These are phyloP conservation scores for Infundibulicybe gibba DNA, from an alignment of 768 basidiomycete species.

Conservation along the genomic window DNA sequence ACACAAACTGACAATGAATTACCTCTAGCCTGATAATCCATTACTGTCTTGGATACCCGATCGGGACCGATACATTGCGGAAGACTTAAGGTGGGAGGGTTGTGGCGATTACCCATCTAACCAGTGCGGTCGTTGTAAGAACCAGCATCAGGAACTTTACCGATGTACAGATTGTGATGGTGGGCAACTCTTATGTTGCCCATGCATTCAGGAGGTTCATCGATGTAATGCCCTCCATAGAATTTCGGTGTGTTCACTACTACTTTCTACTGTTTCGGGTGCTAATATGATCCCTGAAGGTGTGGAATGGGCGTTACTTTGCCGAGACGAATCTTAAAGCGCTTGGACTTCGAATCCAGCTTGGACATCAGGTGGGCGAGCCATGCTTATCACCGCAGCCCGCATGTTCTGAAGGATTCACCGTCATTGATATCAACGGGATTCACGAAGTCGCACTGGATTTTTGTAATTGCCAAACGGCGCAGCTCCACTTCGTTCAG, in stretches of 20 bases:
- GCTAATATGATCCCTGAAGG: not conserved
- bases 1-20: no score
- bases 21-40: not conserved
- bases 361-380: constrained; percentile 2
- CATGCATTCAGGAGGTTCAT: not conserved
- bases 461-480: constrained; percentile 19
- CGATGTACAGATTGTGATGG: constrained; percentile 1
- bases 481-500: constrained; percentile 10
- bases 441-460: constrained; percentile 16
- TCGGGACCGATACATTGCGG: not conserved
- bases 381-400: not conserved
- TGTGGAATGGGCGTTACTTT: constrained; percentile 1
- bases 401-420: not conserved
- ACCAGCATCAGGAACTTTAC: not conserved
- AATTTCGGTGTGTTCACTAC: not conserved
- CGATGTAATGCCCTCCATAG: not conserved
- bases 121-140: not conserved
- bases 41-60: not conserved
- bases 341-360: not conserved
- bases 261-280: not conserved
- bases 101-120: not conserved
- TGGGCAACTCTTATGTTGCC: constrained; percentile 3
- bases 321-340: not conserved
- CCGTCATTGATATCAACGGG: constrained; percentile 14
- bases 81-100: constrained; percentile 1